These are phyloP conservation scores for Ogataea degrootiae DNA, from an alignment of 805 yeast species.

Conservation along the genomic window DNA sequence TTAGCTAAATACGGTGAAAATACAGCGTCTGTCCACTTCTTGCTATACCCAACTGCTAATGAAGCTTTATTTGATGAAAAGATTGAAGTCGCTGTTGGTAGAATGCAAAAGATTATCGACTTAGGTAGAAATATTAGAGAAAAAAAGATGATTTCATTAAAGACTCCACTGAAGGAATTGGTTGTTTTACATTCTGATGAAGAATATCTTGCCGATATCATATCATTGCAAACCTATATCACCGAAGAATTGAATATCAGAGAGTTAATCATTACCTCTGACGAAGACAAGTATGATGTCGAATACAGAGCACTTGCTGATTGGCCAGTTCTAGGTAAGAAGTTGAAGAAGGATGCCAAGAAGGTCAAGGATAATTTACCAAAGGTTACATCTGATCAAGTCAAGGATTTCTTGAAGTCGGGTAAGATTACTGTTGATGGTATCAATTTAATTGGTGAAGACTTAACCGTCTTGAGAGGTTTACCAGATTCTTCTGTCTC, in stretches of 20 bases:
- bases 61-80: constrained; percentile 74
- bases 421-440: constrained; percentile 87
- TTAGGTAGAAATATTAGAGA: constrained; percentile 96
- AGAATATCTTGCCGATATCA: constrained; percentile 70
- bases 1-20: constrained; percentile 51
- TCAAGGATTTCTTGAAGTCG: constrained; percentile 62
- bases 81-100: constrained; percentile 81
- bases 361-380: constrained; percentile 94
- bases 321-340: constrained; percentile 98
- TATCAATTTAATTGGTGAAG: constrained; percentile 80
- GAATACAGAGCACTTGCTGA: constrained; percentile 94
- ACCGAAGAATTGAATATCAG: constrained; percentile 90
- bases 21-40: constrained; percentile 85
- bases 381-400: constrained; percentile 71
- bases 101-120: constrained; percentile 97
- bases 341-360: constrained; percentile 89
- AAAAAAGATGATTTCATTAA: constrained; percentile 86
- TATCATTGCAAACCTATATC: constrained; percentile 72
- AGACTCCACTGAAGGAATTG: constrained; percentile 87
- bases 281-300: constrained; percentile 88
- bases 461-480: constrained; percentile 85
- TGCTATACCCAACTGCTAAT: constrained; percentile 82
- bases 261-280: constrained; percentile 79
- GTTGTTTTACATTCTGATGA: constrained; percentile 80
- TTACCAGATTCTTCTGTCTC: constrained; percentile 62